Evolutionary conservation across 768 basidiomycete species (phyloP), one percentile per base, ranked within the genome.

Genomic region (Tephrocybe rancida): DNA sequence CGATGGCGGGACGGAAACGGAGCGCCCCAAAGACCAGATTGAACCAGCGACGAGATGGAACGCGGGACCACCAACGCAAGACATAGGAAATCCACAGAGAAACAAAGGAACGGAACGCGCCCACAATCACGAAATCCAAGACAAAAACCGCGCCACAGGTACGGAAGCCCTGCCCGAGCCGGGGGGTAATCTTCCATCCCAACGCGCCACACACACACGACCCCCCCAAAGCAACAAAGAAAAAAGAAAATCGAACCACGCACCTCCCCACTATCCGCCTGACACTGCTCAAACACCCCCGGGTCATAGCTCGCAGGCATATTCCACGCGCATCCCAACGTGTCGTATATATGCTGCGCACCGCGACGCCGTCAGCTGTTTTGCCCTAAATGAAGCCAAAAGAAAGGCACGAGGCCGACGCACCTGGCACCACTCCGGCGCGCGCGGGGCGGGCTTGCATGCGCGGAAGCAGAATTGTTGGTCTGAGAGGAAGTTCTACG

Each of bases 381-480:
- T n/a, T n/a, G n/a, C n/a, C n/a, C n/a, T n/a, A n/a, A n/a, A 30
- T 30, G 29, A 30, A 13, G 29, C n/a, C 35, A 37, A 32, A 13
- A 29, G 3, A 29, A 27, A 32, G 2, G 11, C 16, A 53, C 34
- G 13, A 29, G 4, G 26, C 22, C 29, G 25, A 19, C 37, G 34
- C 41, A 59, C 62, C 35, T 63, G 74, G 65, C 87, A 90, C 60
- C 76, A 71, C 3, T 63, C 66, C 1, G 83, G 78, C 1, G 85
- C 81, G 21, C 67, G 70, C 5, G 73, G 70, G 0, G 72, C 73
- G 22, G 81, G 78, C 50, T 81, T 82, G 68, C 87, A 90, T 14
- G 81, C 86, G 41, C 88, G 83, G 73, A 90, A 81, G 72, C 88
- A 92, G 71, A 89, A 92, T 57, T 80, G 68, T 42, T 73, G 64